Conservation (phyloP, 352 stramenopile genomes). For the Aphanomyces euteiches region DNA sequence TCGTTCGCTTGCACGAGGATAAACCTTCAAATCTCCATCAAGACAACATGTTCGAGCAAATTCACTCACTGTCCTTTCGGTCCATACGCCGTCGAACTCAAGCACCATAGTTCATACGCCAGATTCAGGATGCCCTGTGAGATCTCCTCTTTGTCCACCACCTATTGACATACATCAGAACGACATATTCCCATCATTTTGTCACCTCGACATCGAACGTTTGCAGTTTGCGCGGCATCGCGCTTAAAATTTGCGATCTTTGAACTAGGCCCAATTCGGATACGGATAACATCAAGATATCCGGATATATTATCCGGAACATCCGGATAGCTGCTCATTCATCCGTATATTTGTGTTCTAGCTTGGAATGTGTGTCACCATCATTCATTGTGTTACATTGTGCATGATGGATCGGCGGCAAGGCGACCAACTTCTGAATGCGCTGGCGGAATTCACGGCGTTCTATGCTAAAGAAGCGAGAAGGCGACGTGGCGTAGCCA, state of each 20-base stretch:
- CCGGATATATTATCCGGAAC: not conserved
- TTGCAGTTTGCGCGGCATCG: not conserved
- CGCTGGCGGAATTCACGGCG: slow-evolving; percentile 57
- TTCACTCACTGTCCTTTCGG: slow-evolving; percentile 5
- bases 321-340: not conserved
- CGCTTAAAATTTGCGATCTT: not conserved
- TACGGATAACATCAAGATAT: not conserved
- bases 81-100: slow-evolving; percentile 9
- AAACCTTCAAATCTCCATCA: not conserved
- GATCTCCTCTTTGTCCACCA: not conserved
- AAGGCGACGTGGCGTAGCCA: slow-evolving; percentile 27
- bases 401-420: slow-evolving; percentile 15
- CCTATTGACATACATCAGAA: not conserved
- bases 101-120: not conserved
- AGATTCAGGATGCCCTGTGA: not conserved
- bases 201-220: not conserved
- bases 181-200: no score
- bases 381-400: not conserved
- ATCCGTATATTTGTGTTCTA: not conserved
- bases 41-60: not conserved
- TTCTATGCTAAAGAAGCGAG: slow-evolving; percentile 37
- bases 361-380: not conserved
- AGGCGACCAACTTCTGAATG: slow-evolving; percentile 32
- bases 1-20: slow-evolving; percentile 21
- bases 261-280: no score